Base-by-base conservation (phyloP, 495 filamentous ascomycete genomes). In the Xylaria nigripes region DNA sequence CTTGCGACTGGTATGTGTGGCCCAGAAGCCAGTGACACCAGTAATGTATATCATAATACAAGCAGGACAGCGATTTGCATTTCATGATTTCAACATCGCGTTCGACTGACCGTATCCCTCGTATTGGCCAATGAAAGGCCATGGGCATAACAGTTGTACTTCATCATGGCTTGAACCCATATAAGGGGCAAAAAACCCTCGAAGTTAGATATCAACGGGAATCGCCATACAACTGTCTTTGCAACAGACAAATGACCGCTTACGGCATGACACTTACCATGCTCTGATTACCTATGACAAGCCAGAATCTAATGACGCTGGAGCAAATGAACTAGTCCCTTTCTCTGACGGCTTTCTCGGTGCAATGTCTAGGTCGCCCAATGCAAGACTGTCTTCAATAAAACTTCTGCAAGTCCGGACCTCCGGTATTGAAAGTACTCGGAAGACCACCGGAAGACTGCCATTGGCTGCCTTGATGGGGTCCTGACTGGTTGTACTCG, bases 321-420 rank as follows among this genome's bases (percentile, higher is more conserved):
- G 6, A 12, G n/a, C 8, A 40, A 1, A 18, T 9, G n/a, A 40
- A 40, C 5, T 45, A n/a, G n/a, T 29, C 23, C 23, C 9, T 45
- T 45, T 18, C 19, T 6, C 9, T 41, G 13, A 38, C 50, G 10
- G 9, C 7, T 45, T 42, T 30, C 24, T 8, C 7, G 22, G 13
- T 12, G 25, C 8, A n/a, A 21, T 44, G 25, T 27, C 25, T 9
- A 21, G 40, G 1, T 29, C 10, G 29, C 16, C 16, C 12, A 22
- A 16, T 23, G 15, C 21, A 30, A 10, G 3, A 7, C 25, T 3
- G 22, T 24, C 32, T 2, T 50, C 27, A 63, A 38, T 66, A 66
- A 41, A 60, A 64, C 18, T 52, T 64, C 45, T 67, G 64, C 15
- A 64, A 29, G 24, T 67, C 64, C 13, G 61, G 34, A 1, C 61